Evolutionary conservation across 2,329 filamentous ascomycete species (phyloP).

Genomic region (Pseudogymnoascus sp.): DNA sequence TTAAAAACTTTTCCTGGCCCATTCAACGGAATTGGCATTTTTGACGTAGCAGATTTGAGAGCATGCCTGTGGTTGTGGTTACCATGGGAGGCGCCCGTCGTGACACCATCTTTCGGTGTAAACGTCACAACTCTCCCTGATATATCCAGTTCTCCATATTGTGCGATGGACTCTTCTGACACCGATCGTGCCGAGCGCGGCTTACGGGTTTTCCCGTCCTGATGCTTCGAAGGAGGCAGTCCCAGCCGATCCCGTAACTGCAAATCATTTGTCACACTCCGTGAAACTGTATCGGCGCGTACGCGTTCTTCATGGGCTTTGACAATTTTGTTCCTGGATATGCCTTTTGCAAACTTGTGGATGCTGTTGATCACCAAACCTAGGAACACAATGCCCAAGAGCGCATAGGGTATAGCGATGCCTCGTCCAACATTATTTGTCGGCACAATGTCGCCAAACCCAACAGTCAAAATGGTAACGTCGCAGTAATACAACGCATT

Average conservation of each 20-base stretch:
- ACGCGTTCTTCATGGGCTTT: conserved; percentile 49
- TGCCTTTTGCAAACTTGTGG: conserved; percentile 50
- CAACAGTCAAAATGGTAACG: conserved; percentile 53
- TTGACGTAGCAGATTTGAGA: not conserved
- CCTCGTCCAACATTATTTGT: conserved; percentile 46
- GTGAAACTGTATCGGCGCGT: conserved; percentile 45
- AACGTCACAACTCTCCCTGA: conserved; percentile 28
- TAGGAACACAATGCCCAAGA: conserved; percentile 61
- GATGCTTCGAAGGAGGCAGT: conserved; percentile 24
- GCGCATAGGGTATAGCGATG: conserved; percentile 58
- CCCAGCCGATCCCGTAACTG: conserved; percentile 38
- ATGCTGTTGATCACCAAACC: conserved; percentile 61
- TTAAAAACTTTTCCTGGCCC: not conserved
- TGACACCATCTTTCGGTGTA: not conserved
- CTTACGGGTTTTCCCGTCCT: not conserved
- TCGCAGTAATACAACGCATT: conserved; percentile 56
- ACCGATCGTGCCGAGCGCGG: conserved; percentile 17
- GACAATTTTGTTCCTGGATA: conserved; percentile 56
- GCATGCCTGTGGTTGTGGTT: not conserved
- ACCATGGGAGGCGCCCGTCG: not conserved
- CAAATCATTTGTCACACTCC: conserved; percentile 44
- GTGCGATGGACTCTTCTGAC: not conserved
- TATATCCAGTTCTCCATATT: conserved; percentile 31
- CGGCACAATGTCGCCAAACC: conserved; percentile 55
- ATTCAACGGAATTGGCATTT: not conserved